These are phyloP conservation scores for Boletus eberwhitei DNA, from an alignment of 768 basidiomycete species.

Conservation along the genomic window DNA sequence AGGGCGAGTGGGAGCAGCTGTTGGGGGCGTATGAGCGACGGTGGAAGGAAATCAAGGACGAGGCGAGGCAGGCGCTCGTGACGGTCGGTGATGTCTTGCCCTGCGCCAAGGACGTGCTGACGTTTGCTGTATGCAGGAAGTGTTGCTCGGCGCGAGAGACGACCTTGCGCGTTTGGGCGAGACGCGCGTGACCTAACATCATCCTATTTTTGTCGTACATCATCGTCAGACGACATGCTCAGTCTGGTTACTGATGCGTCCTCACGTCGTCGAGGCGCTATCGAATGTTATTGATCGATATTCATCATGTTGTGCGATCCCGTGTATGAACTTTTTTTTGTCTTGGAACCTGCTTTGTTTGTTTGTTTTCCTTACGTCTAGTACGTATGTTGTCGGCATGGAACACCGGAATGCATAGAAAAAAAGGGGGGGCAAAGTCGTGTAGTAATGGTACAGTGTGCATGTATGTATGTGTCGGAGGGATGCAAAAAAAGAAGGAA, in stretches of 20 bases:
- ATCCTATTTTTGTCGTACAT: not conserved
- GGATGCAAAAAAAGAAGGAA: not conserved
- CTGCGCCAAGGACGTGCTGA: not conserved
- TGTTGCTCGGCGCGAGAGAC: slow-evolving; percentile 50
- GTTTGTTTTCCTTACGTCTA: not conserved
- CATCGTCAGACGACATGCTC: not conserved
- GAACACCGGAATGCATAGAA: not conserved
- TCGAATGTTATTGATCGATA: not conserved
- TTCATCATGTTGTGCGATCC: not conserved
- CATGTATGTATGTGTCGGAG: not conserved
- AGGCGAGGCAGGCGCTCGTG: slow-evolving; percentile 58
- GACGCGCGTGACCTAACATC: slow-evolving; percentile 9
- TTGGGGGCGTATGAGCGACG: slow-evolving; percentile 56
- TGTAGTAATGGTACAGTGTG: not conserved
- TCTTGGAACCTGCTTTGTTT: not conserved
- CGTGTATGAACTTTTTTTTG: not conserved
- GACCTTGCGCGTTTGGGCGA: slow-evolving; percentile 47
- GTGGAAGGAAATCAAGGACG: slow-evolving; percentile 72
- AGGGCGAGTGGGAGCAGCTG: slow-evolving; percentile 53
- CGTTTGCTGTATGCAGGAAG: slow-evolving; percentile 36
- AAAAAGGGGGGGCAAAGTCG: too few species aligned
- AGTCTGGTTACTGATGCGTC: not conserved
- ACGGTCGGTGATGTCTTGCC: slow-evolving; percentile 38
- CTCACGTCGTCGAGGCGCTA: not conserved
- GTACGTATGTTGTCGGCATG: not conserved